Percentiles rank a stretch among this genome's conserved stretches.
Evolutionary conservation across 2,329 filamentous ascomycete species (phyloP).

Genomic region (Setomelanomma holmii): DNA sequence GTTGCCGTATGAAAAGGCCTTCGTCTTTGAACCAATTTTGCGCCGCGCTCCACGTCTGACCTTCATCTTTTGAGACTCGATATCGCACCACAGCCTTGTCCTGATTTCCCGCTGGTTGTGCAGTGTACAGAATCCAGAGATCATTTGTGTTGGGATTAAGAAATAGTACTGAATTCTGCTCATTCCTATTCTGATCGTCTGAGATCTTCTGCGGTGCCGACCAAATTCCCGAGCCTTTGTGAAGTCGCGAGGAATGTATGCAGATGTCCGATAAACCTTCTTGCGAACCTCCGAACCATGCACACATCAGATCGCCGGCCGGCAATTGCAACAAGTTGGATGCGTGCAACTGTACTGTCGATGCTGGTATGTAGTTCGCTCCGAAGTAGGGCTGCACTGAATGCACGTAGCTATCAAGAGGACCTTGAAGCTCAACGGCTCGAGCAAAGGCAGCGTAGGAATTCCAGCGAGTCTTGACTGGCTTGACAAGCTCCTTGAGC

Average conservation of each 20-base stretch:
- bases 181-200: conserved; percentile 50
- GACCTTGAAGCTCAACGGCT: no score
- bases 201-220: conserved; percentile 47
- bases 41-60: conserved; percentile 48
- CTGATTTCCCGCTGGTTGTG: conserved; percentile 55
- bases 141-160: conserved; percentile 41
- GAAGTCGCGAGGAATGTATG: conserved; percentile 52
- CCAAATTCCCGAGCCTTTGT: conserved; percentile 42
- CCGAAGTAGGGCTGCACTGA: conserved; percentile 8
- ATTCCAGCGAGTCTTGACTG: no score
- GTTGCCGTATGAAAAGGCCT: conserved; percentile 54
- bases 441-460: no score
- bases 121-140: conserved; percentile 55
- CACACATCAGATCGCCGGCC: conserved; percentile 52
- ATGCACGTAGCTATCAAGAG: no score
- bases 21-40: conserved; percentile 42
- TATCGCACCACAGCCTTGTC: conserved; percentile 52
- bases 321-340: conserved; percentile 54
- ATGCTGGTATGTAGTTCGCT: conserved; percentile 43
- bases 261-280: conserved; percentile 56
- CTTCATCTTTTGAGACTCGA: conserved; percentile 46
- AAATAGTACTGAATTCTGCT: conserved; percentile 57
- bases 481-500: no score
- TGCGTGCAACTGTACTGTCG: conserved; percentile 55
- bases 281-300: conserved; percentile 57